phyloP scores from a whole-genome alignment of 2,329 filamentous ascomycete genomes.

The Fusarium oxysporum region DNA sequence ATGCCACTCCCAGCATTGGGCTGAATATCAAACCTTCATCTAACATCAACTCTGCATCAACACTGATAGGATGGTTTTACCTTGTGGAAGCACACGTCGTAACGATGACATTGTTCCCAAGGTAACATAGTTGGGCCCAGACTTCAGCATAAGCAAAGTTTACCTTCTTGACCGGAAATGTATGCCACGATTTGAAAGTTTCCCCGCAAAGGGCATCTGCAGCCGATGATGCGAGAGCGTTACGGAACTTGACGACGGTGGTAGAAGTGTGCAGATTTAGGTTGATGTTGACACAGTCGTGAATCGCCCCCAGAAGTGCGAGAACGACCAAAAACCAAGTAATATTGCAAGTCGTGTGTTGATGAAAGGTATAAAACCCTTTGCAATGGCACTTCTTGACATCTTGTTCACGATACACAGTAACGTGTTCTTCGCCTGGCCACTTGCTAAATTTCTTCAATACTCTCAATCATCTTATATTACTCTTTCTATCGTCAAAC shows the following conservation, averaged over 20 bases:
- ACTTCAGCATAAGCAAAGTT: background rate
- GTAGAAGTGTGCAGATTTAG: background rate
- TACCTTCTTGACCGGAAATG: background rate
- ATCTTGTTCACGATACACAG: background rate
- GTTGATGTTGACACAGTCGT: background rate
- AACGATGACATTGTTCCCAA: background rate
- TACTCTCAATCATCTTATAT: background rate
- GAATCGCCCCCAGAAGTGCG: background rate
- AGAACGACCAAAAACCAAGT: background rate
- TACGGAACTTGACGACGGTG: background rate
- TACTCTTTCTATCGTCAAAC: background rate
- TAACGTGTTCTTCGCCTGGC: background rate
- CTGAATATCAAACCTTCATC: background rate
- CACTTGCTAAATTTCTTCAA: background rate
- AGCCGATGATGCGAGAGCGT: background rate
- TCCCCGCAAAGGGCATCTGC: background rate
- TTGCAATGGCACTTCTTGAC: background rate
- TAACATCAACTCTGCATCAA: background rate
- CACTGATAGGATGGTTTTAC: background rate
- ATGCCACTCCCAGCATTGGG: background rate
- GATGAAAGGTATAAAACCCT: background rate
- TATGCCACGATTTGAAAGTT: background rate
- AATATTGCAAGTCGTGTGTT: background rate
- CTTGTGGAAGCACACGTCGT: background rate
- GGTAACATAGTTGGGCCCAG: background rate